Conservation (phyloP, 257 asterid species). For the Striga asiatica region DNA sequence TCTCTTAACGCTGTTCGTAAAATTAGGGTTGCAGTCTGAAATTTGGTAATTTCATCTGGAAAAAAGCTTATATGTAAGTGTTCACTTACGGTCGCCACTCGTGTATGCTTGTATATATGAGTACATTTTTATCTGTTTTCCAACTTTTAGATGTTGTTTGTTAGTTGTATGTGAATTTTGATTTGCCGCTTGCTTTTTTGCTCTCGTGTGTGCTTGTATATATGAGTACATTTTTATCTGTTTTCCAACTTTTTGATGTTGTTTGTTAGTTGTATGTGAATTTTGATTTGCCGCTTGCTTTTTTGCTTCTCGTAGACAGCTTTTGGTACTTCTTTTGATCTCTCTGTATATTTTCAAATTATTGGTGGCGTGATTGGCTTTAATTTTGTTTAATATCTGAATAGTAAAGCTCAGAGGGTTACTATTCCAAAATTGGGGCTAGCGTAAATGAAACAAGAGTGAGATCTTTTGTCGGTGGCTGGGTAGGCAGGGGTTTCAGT, state of each 20-base stretch:
- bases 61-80: slow-evolving; percentile 16
- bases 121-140: background rate
- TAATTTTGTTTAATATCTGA: background rate
- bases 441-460: background rate
- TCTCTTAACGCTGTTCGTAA: slow-evolving; percentile 11
- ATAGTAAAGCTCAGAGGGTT: too few species aligned
- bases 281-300: background rate
- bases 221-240: background rate
- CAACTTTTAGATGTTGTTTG: too few species aligned
- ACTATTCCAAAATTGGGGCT: too few species aligned
- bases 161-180: too few species aligned
- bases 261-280: background rate
- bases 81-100: background rate
- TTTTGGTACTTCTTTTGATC: background rate
- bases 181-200: too few species aligned
- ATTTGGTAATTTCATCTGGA: slow-evolving; percentile 13
- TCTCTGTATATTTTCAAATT: background rate
- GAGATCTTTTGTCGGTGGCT: background rate
- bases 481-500: background rate
- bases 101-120: background rate
- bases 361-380: background rate
- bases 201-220: background rate
- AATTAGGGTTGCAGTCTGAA: slow-evolving; percentile 26
- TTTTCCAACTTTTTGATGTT: background rate
- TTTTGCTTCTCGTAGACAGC: background rate